Base-by-base conservation (phyloP, 768 basidiomycete species). In the Mycena epipterygia region DNA sequence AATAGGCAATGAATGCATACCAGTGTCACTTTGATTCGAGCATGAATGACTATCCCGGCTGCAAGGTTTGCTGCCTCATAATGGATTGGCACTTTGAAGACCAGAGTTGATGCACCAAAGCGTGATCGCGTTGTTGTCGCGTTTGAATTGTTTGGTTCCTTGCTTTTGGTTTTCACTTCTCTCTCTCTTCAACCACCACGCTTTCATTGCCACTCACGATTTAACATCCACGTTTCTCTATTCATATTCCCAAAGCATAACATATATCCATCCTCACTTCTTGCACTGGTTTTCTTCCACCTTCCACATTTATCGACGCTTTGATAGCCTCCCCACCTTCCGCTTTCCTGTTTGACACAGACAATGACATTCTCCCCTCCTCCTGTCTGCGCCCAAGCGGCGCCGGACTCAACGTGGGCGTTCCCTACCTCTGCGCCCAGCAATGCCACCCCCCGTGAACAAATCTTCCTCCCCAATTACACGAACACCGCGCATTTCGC, bases 41-140 rank as follows among this genome's bases (percentile, higher is more conserved):
- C 11, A 12, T 51, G n/a, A n/a, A n/a, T n/a, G n/a, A n/a, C n/a
- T n/a, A n/a, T n/a, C n/a, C n/a, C n/a, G n/a, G 16, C 29, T 17
- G 4, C 29, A 29, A 19, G n/a, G n/a, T n/a, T n/a, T n/a, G n/a
- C n/a, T n/a, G 29, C 16, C 33, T 35, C 52, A 48, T 32, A 60
- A 33, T 46, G 32, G 13, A 48, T 33, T 23, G 21, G n/a, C 42
- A 23, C 32, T 48, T 48, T 14, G 44, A 60, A 58, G 30, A 4
- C 19, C 51, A 17, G 17, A 46, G 42, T 60, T 44, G 39, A 30
- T 21, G 19, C 59, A n/a, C 32, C 55, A 48, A 61, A 61, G 46
- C 61, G 35, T 19, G 52, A 53, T 53, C 39, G 51, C 39, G 51
- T 64, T 64, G 62, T 64, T 64, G 62, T 30, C 62, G 62, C 62